Conservation (phyloP, 805 yeast genomes). For the Hanseniaspora osmophila region DNA sequence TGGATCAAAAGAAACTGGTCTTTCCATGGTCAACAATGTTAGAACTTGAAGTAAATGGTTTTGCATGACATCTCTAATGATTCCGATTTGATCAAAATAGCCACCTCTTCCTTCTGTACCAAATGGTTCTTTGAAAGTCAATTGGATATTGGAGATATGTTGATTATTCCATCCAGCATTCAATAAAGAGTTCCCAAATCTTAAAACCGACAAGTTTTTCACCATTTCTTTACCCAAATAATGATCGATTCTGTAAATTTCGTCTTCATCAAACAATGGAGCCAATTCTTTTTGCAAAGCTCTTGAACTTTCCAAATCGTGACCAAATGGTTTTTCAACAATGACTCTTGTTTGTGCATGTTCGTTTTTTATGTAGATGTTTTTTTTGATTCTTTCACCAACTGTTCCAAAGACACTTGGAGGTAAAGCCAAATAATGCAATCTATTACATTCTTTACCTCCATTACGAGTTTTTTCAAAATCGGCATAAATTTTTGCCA, state of each 20-base stretch:
- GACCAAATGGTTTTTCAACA: constrained; percentile 96
- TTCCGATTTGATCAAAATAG: constrained; percentile 88
- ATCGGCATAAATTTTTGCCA: constrained; percentile 40
- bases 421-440: constrained; percentile 88
- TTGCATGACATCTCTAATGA: constrained; percentile 95
- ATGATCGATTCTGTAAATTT: constrained; percentile 90
- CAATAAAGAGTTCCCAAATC: constrained; percentile 84
- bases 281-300: constrained; percentile 63
- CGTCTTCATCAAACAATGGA: constrained; percentile 82
- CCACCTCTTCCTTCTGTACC: constrained; percentile 99
- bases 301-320: constrained; percentile 67
- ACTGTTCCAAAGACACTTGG: constrained; percentile 82
- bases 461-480: constrained; percentile 36
- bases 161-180: constrained; percentile 81
- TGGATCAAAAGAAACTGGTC: constrained; percentile 82
- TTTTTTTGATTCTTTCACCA: constrained; percentile 54
- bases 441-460: constrained; percentile 45
- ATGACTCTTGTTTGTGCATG: constrained; percentile 68
- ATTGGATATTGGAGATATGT: constrained; percentile 67
- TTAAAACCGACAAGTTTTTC: constrained; percentile 73
- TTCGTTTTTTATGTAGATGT: constrained; percentile 39
- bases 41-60: constrained; percentile 89
- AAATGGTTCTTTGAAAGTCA: constrained; percentile 92
- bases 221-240: constrained; percentile 97
- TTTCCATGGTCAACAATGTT: constrained; percentile 86